Percentiles rank a stretch among this genome's conserved stretches.
Evolutionary conservation across 169 alveolate species (phyloP).

Genomic region (Besnoitia besnoiti): DNA sequence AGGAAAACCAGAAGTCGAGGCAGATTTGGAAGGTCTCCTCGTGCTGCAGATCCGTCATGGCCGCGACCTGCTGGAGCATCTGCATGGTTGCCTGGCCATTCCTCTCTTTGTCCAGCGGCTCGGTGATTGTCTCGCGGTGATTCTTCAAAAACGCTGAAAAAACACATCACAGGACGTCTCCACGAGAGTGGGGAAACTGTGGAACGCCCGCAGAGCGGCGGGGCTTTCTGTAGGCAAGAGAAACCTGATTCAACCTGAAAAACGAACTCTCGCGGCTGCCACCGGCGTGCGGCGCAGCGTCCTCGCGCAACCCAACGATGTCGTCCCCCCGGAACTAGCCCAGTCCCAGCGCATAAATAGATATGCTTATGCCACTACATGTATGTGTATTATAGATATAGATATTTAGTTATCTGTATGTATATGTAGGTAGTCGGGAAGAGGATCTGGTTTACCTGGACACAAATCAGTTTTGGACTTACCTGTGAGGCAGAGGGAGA

Average conservation of each 20-base stretch:
- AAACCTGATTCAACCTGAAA: neutral
- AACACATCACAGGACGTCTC: neutral
- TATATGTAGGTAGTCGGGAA: neutral
- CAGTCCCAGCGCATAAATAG: too few relatives aligned
- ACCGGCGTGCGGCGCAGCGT: neutral
- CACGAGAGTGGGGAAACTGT: neutral
- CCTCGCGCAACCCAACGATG: too few relatives aligned
- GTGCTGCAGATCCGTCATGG: conserved; percentile 76
- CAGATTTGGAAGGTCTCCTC: conserved; percentile 98
- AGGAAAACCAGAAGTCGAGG: conserved; percentile 96
- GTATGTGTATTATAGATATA: neutral
- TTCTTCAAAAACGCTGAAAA: conserved; percentile 61
- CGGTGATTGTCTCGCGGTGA: conserved; percentile 55
- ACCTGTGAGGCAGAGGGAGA: conserved; percentile 70
- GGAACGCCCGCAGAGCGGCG: too few relatives aligned
- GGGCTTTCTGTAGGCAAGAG: neutral
- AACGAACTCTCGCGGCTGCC: neutral
- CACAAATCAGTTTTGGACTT: too few relatives aligned
- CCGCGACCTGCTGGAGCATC: conserved; percentile 25
- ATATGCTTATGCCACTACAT: too few relatives aligned
- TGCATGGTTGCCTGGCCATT: conserved; percentile 40
- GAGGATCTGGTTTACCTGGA: too few relatives aligned
- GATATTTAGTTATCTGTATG: neutral
- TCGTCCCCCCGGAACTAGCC: too few relatives aligned
- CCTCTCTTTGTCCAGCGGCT: conserved; percentile 50